A percentile compares a stretch with the other conserved stretches of the same genome.
phyloP scores from a whole-genome alignment of 257 asterid species.

The Salvia splendens region DNA sequence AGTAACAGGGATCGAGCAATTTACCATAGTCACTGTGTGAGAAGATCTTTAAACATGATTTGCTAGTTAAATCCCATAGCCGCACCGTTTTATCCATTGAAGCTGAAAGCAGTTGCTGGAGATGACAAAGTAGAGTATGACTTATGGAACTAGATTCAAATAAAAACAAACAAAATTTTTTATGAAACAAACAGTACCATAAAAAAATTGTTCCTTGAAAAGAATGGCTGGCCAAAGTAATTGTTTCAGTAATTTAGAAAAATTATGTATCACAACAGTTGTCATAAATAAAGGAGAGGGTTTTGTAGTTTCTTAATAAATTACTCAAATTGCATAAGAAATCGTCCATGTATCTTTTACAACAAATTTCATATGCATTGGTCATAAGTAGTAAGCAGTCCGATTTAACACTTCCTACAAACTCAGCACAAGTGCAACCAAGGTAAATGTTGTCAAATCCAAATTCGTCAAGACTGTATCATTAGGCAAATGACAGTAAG shows the following conservation, averaged over 20 bases:
- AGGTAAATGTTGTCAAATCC: slow-evolving; percentile 5
- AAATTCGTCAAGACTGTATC: slow-evolving; percentile 4
- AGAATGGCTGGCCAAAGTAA: slow-evolving; percentile 3
- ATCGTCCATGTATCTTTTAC: slow-evolving; percentile 14
- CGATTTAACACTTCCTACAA: not conserved
- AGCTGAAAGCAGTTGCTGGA: slow-evolving; percentile 84
- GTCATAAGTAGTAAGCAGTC: not conserved
- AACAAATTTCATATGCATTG: slow-evolving; percentile 1
- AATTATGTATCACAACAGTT: too few species aligned
- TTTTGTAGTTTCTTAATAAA: too few species aligned
- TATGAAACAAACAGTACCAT: not conserved
- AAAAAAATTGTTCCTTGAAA: not conserved
- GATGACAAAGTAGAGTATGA: slow-evolving; percentile 34
- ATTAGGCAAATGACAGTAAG: not conserved
- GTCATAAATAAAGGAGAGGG: not conserved
- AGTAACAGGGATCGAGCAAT: slow-evolving; percentile 33
- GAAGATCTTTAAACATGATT: slow-evolving; percentile 81
- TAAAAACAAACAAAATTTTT: slow-evolving; percentile 27
- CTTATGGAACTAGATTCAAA: slow-evolving; percentile 25
- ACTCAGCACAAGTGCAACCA: not conserved
- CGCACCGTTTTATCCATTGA: slow-evolving; percentile 99
- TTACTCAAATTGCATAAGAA: slow-evolving; percentile 7
- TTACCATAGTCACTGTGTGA: slow-evolving; percentile 95
- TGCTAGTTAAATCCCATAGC: slow-evolving; percentile 85
- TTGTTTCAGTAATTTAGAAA: not conserved